A percentile compares a stretch with the other conserved stretches of the same genome.
These are phyloP conservation scores for Alternaria sp. DNA, from an alignment of 2,329 filamentous ascomycete species.

Conservation along the genomic window DNA sequence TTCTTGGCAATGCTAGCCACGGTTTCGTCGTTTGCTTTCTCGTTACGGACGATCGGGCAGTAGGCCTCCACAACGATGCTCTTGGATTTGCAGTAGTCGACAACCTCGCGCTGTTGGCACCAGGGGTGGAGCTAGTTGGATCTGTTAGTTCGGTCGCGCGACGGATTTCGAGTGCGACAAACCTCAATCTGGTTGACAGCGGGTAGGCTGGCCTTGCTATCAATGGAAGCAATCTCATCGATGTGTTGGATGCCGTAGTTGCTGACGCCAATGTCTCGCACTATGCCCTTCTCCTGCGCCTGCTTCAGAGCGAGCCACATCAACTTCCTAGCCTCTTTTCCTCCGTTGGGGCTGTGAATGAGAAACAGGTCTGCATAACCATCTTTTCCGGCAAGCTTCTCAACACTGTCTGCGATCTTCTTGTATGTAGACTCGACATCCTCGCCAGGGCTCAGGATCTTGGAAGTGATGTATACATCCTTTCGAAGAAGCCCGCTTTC, in stretches of 20 bases:
- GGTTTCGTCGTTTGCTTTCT: conserved; percentile 73
- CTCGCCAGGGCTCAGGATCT: conserved; percentile 66
- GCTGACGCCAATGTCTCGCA: conserved; percentile 74
- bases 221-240: conserved; percentile 70
- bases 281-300: conserved; percentile 66
- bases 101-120: conserved; percentile 70
- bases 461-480: conserved; percentile 75
- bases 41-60: conserved; percentile 72
- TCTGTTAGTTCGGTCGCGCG: conserved; percentile 5
- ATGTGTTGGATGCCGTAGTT: conserved; percentile 75
- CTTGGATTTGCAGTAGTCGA: conserved; percentile 65
- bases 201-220: conserved; percentile 72
- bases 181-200: conserved; percentile 78
- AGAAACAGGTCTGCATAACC: conserved; percentile 77
- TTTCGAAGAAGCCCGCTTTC: conserved; percentile 64
- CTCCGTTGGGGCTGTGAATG: conserved; percentile 70
- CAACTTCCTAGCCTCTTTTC: conserved; percentile 63
- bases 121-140: conserved; percentile 71
- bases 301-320: conserved; percentile 74
- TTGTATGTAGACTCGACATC: conserved; percentile 67
- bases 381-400: conserved; percentile 62
- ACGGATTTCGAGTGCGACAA: conserved; percentile 30
- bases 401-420: conserved; percentile 67
- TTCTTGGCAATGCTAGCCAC: conserved; percentile 73
- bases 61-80: conserved; percentile 70